These are phyloP conservation scores for Escallonia rubra DNA, from an alignment of 129 eudicot species.

Conservation along the genomic window DNA sequence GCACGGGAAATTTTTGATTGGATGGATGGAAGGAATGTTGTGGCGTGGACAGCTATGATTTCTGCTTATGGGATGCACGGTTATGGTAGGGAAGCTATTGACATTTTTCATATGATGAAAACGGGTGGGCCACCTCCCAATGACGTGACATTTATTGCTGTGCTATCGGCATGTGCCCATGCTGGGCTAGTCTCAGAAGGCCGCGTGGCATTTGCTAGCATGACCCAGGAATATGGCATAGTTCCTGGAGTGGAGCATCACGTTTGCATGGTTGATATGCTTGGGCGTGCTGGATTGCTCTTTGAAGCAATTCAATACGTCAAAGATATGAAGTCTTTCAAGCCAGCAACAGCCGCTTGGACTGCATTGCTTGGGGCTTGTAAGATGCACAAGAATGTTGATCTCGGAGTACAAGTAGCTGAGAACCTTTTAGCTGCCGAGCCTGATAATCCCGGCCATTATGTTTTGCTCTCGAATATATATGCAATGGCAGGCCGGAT, in stretches of 20 bases:
- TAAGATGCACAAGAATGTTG: constrained; percentile 55
- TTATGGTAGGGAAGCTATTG: constrained; percentile 52
- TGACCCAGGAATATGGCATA: constrained; percentile 32
- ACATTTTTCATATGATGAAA: constrained; percentile 44
- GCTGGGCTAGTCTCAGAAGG: constrained; percentile 55
- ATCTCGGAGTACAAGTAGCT: constrained; percentile 49
- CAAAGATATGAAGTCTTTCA: constrained; percentile 20
- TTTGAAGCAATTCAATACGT: constrained; percentile 43
- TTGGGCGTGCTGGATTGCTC: constrained; percentile 56
- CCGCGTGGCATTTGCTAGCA: constrained; percentile 28
- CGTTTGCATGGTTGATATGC: constrained; percentile 70
- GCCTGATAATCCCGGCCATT: constrained; percentile 58
- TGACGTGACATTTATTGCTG: constrained; percentile 42
- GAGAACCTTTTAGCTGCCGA: constrained; percentile 49
- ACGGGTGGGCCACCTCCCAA: constrained; percentile 40
- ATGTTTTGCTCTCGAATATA: constrained; percentile 49
- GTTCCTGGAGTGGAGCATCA: constrained; percentile 51
- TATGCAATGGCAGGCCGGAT: constrained; percentile 61
- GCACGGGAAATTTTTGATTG: constrained; percentile 49
- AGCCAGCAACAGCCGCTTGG: constrained; percentile 46
- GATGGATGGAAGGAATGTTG: constrained; percentile 42
- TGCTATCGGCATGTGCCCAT: constrained; percentile 65
- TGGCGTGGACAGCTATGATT: constrained; percentile 66
- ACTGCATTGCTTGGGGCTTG: constrained; percentile 74
- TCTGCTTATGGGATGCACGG: constrained; percentile 59